These are phyloP conservation scores for Omphalotus olearius DNA, from an alignment of 1,284 basidiomycete genomes.

Conservation along the genomic window DNA sequence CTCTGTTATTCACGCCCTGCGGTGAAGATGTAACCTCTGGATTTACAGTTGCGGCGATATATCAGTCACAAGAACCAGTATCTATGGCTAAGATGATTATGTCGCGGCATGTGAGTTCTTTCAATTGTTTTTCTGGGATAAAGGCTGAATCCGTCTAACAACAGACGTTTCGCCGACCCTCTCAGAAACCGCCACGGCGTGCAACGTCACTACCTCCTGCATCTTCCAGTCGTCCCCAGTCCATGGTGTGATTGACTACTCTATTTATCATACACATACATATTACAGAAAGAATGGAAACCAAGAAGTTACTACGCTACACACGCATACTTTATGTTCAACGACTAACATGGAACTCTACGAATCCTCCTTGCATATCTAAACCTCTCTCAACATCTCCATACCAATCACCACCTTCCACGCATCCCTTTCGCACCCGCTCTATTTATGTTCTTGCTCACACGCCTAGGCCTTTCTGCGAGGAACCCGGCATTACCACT, in stretches of 20 bases:
- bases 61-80: constrained; percentile 34
- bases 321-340: constrained; percentile 3
- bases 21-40: background rate
- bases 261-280: background rate
- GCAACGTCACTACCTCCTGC: constrained; percentile 10
- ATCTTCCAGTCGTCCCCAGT: constrained; percentile 9
- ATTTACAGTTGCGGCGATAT: constrained; percentile 32
- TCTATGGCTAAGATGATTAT: constrained; percentile 47
- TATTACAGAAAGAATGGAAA: background rate
- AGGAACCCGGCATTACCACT: no score
- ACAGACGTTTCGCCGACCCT: constrained; percentile 35
- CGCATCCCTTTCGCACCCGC: no score
- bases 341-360: constrained; percentile 1
- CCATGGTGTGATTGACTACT: constrained; percentile 13
- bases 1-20: background rate
- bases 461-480: no score
- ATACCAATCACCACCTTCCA: no score
- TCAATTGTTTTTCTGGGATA: constrained; percentile 3
- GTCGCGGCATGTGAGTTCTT: constrained; percentile 37
- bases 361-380: no score
- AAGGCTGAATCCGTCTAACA: constrained; percentile 1
- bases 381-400: no score
- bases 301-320: background rate
- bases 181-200: constrained; percentile 28
- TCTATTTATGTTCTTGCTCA: no score